phyloP scores from a whole-genome alignment of 2,329 filamentous ascomycete genomes.

The Arthroderma uncinatum region DNA sequence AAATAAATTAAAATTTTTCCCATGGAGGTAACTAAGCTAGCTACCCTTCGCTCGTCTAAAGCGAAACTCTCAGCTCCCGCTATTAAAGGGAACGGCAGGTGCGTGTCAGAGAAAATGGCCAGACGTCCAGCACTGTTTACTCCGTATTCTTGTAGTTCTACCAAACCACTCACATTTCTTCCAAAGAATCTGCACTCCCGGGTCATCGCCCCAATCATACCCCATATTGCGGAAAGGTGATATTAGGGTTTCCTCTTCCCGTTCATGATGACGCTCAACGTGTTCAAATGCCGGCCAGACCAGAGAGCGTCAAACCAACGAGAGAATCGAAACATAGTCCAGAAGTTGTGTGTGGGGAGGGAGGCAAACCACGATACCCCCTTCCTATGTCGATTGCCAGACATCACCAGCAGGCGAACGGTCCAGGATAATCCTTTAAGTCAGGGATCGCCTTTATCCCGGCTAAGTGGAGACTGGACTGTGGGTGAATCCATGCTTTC shows the following conservation, averaged over 20 bases:
- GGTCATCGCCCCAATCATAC: background rate
- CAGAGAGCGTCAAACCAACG: background rate
- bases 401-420: background rate
- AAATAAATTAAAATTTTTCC: background rate
- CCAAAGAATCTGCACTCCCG: background rate
- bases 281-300: background rate
- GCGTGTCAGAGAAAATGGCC: background rate
- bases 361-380: slow-evolving; percentile 2
- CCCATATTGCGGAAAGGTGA: background rate
- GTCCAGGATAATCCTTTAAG: slow-evolving; percentile 1
- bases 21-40: background rate
- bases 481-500: slow-evolving; percentile 9
- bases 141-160: background rate
- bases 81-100: background rate
- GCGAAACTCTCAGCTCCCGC: background rate
- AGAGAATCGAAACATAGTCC: background rate
- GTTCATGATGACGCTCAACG: background rate
- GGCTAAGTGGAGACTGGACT: slow-evolving; percentile 8
- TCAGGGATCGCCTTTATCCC: slow-evolving; percentile 10
- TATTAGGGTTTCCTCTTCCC: background rate
- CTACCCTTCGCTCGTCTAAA: background rate
- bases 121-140: background rate
- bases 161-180: background rate
- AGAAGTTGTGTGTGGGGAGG: background rate
- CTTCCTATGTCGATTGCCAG: background rate